Evolutionary conservation across 2,329 filamentous ascomycete genomes (phyloP).

Genomic region (Fusarium sp.): DNA sequence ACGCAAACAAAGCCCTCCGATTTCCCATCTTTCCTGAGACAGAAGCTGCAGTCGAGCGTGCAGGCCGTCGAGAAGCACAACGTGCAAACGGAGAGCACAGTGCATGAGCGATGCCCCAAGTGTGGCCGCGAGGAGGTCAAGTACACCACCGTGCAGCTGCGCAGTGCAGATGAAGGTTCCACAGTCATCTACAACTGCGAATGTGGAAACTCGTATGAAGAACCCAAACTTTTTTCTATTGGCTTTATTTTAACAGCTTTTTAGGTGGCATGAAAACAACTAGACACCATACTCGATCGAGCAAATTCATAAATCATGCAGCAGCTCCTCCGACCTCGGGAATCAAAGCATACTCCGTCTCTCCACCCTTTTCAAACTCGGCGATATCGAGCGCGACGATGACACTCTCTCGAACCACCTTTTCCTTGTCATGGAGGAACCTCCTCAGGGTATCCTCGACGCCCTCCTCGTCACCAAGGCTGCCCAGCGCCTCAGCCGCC

Average conservation of each 20-base stretch:
- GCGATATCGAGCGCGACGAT: constrained; percentile 98
- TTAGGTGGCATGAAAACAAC: constrained; percentile 67
- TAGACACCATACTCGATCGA: constrained; percentile 47
- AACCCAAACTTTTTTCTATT: constrained; percentile 23
- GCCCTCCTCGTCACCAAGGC: constrained; percentile 89
- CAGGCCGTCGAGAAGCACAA: constrained; percentile 82
- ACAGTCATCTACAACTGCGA: constrained; percentile 91
- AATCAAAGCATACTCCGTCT: constrained; percentile 90
- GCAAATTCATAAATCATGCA: constrained; percentile 46
- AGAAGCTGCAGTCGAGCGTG: constrained; percentile 82
- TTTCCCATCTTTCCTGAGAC: constrained; percentile 87
- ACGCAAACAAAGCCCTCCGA: constrained; percentile 88
- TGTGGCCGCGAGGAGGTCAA: constrained; percentile 84
- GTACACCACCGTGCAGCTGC: constrained; percentile 83
- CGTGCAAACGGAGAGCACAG: constrained; percentile 74
- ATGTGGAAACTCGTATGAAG: constrained; percentile 77
- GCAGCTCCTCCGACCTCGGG: constrained; percentile 64
- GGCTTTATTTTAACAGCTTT: constrained; percentile 39
- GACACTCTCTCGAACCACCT: constrained; percentile 92
- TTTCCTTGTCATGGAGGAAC: constrained; percentile 89
- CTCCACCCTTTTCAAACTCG: constrained; percentile 88
- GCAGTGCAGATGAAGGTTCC: constrained; percentile 92
- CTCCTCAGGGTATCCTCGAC: constrained; percentile 84
- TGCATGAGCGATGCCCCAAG: constrained; percentile 74
- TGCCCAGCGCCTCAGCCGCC: constrained; percentile 93